Conservation (phyloP, 1,284 basidiomycete species). For the Porogramme epimiltina region DNA sequence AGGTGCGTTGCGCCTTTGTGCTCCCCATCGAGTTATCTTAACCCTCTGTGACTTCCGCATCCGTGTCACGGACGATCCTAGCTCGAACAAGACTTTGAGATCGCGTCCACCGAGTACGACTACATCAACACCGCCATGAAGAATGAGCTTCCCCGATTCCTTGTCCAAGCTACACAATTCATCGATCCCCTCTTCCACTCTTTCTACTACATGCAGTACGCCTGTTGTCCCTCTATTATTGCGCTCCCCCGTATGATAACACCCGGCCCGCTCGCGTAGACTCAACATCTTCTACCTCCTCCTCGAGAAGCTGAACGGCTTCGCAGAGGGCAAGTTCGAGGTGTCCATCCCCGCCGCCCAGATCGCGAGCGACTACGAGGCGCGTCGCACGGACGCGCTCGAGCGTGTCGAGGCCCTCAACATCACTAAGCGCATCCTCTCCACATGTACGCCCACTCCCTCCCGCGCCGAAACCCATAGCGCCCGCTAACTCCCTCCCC, state of each 20-base stretch:
- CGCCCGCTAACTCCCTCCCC: conserved; percentile 4
- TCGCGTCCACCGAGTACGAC: conserved; percentile 95
- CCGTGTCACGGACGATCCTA: conserved; percentile 38
- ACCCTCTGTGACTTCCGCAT: too few species aligned
- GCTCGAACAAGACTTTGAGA: conserved; percentile 98
- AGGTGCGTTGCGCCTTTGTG: conserved; percentile 49
- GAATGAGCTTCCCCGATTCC: conserved; percentile 90
- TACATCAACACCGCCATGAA: conserved; percentile 95
- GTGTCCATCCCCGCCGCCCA: conserved; percentile 64
- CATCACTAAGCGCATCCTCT: conserved; percentile 81
- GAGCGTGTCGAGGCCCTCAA: conserved; percentile 74
- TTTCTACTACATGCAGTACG: conserved; percentile 99
- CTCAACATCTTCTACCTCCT: conserved; percentile 94
- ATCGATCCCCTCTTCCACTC: conserved; percentile 97
- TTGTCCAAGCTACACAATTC: conserved; percentile 85
- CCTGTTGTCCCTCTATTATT: conserved; percentile 25
- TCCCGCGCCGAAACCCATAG: conserved; percentile 1
- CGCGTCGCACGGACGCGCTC: conserved; percentile 79
- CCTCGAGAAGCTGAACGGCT: conserved; percentile 89
- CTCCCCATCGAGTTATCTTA: too few species aligned
- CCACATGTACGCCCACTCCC: conserved; percentile 67
- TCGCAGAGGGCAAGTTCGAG: conserved; percentile 86
- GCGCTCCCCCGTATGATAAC: background rate
- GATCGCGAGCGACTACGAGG: conserved; percentile 80
- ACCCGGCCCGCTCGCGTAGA: conserved; percentile 40